Percentiles rank a stretch among this genome's conserved stretches.
These are phyloP conservation scores for Aspergillus terreus DNA, from an alignment of 2,329 filamentous ascomycete genomes.

Conservation along the genomic window DNA sequence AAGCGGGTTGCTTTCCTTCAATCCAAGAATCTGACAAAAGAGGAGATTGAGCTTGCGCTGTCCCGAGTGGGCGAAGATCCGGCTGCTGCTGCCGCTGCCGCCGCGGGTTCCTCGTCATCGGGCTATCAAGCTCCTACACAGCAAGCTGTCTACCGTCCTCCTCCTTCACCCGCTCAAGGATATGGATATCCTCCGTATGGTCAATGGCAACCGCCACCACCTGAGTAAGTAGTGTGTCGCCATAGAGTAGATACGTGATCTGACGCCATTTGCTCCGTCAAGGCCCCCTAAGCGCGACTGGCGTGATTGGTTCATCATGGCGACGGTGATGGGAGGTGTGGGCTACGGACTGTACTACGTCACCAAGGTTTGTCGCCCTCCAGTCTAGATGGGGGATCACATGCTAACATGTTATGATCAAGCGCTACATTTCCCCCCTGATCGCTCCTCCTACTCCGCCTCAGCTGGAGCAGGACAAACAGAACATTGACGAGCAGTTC, in stretches of 20 bases:
- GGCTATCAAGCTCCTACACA: constrained; percentile 44
- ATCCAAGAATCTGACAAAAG: constrained; percentile 94
- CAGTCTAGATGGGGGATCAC: neutral
- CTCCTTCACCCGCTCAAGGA: constrained; percentile 39
- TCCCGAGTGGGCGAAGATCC: constrained; percentile 65
- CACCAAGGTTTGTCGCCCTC: constrained; percentile 62
- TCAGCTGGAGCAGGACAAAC: constrained; percentile 90
- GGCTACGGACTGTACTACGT: constrained; percentile 85
- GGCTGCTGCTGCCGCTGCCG: constrained; percentile 41
- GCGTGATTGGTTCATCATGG: constrained; percentile 99
- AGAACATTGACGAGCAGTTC: constrained; percentile 87
- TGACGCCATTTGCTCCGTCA: too few relatives aligned
- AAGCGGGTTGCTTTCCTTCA: constrained; percentile 89
- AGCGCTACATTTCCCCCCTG: constrained; percentile 88
- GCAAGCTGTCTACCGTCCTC: constrained; percentile 36
- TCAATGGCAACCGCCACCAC: constrained; percentile 52
- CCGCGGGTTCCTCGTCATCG: constrained; percentile 37
- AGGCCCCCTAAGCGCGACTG: constrained; percentile 77
- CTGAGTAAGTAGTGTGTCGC: constrained; percentile 42
- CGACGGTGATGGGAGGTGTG: constrained; percentile 85
- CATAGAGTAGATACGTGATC: too few relatives aligned
- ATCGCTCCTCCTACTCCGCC: constrained; percentile 92
- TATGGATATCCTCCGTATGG: constrained; percentile 52
- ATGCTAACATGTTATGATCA: constrained; percentile 12
- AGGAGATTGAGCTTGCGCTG: constrained; percentile 85